Evolutionary conservation across 192 early-diverging fungal genomes (phyloP), one percentile per base, ranked within the genome.

Genomic region (Neocallimastix lanati): DNA sequence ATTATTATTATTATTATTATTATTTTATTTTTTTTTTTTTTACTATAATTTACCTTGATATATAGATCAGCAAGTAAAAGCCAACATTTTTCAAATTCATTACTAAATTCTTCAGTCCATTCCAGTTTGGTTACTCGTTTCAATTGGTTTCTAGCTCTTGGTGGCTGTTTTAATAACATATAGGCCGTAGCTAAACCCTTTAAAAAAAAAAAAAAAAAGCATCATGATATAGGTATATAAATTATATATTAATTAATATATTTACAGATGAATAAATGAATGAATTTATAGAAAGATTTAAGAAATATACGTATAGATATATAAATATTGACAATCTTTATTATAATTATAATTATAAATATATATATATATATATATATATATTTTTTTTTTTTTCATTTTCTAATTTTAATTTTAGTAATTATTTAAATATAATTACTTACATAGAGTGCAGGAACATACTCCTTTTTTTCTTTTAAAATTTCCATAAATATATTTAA

Each of bases 131-230:
- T 78, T 27, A 89, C 82, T 13, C 88, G 81, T 76, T 89, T 89
- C 9, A 89, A 81, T 76, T 89, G 88, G 77, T 89, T 89, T 33
- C 88, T 77, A 76, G 87, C 88, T 25, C 86, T 79, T 14, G 88
- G 88, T 7, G 87, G 82, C 78, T 89, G 88, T 67, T 89, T 89
- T 3, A 87, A 83, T 28, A 89, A 81, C 87, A 89, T 84, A 81
- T 86, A 84, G 7, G 81, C 85, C 4, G 86, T 80, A 1, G 88
- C 86, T 77, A 84, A 85, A 27, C 86, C 88, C 83, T 87, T 2
- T 2, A 21, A 21, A 21, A 21, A 21, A 21, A 21, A 21, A 21
- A 50, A 50, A 50, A 21, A 13, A 33, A 33, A 33, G 30, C n/a
- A n/a, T n/a, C n/a, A n/a, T n/a, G n/a, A n/a, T n/a, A n/a, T n/a